phyloP scores from a whole-genome alignment of 306 rosid species.

The Vigna radiata region DNA sequence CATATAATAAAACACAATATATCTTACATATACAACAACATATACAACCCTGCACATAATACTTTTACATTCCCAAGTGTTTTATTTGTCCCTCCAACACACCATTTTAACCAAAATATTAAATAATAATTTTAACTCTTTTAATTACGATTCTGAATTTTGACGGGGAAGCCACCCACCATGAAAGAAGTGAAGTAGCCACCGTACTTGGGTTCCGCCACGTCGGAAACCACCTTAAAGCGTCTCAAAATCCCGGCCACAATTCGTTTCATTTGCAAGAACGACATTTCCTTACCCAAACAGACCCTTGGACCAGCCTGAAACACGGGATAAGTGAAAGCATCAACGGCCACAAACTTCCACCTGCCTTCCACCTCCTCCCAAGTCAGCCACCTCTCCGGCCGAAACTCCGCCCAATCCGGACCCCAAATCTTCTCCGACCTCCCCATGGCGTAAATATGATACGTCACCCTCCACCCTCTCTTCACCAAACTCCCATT shows the following conservation, averaged over 20 bases:
- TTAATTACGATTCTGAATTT: constrained; percentile 36
- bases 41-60: too few relatives aligned
- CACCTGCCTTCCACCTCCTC: constrained; percentile 42
- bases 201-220: constrained; percentile 49
- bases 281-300: constrained; percentile 84
- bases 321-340: constrained; percentile 67
- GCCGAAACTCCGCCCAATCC: constrained; percentile 67
- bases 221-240: constrained; percentile 60
- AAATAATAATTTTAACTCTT: too few relatives aligned
- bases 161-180: constrained; percentile 74
- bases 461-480: constrained; percentile 64
- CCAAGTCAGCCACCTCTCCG: constrained; percentile 69
- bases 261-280: constrained; percentile 81
- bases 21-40: too few relatives aligned
- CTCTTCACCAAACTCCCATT: constrained; percentile 70
- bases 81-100: too few relatives aligned
- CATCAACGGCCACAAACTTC: constrained; percentile 63
- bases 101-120: too few relatives aligned
- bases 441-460: constrained; percentile 70
- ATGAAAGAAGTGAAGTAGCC: constrained; percentile 56
- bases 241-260: constrained; percentile 55
- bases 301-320: constrained; percentile 88
- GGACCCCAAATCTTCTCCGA: constrained; percentile 66
- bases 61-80: too few relatives aligned
- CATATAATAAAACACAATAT: too few relatives aligned